phyloP scores from a whole-genome alignment of 2,329 filamentous ascomycete genomes.

The Colletotrichum sansevieriae region DNA sequence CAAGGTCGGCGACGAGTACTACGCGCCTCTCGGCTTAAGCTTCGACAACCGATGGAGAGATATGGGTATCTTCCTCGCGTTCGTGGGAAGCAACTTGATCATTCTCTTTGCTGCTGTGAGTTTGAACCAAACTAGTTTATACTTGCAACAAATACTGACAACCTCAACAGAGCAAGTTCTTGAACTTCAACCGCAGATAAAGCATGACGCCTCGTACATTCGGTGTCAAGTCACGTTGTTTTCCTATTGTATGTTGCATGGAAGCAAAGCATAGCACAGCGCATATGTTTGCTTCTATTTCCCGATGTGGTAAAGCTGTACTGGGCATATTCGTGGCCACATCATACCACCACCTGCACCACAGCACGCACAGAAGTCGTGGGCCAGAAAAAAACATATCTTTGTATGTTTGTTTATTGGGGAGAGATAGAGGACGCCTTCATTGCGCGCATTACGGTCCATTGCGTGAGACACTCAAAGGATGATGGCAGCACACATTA shows the following conservation, averaged over 20 bases:
- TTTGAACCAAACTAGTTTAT: constrained; percentile 35
- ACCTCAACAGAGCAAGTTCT: constrained; percentile 58
- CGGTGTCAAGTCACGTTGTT: background rate
- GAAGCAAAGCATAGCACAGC: constrained; percentile 13
- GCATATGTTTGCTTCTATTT: background rate
- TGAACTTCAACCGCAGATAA: constrained; percentile 67
- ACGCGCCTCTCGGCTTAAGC: constrained; percentile 72
- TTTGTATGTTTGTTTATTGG: background rate
- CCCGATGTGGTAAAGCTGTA: background rate
- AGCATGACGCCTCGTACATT: background rate
- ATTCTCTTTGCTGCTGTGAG: constrained; percentile 68
- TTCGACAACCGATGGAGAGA: constrained; percentile 84
- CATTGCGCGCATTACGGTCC: constrained; percentile 14
- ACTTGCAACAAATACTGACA: constrained; percentile 1
- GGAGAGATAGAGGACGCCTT: constrained; percentile 26
- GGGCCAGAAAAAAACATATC: background rate
- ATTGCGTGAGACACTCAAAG: background rate
- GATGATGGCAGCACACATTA: background rate
- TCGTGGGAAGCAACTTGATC: constrained; percentile 82
- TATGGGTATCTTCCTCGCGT: constrained; percentile 81
- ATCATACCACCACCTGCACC: background rate
- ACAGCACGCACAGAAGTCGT: constrained; percentile 4
- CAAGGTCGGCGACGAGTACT: constrained; percentile 85
- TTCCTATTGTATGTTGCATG: constrained; percentile 28
- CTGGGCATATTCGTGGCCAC: background rate